Evolutionary conservation across 495 filamentous ascomycete species (phyloP).

Genomic region (Margaritispora aquatica): DNA sequence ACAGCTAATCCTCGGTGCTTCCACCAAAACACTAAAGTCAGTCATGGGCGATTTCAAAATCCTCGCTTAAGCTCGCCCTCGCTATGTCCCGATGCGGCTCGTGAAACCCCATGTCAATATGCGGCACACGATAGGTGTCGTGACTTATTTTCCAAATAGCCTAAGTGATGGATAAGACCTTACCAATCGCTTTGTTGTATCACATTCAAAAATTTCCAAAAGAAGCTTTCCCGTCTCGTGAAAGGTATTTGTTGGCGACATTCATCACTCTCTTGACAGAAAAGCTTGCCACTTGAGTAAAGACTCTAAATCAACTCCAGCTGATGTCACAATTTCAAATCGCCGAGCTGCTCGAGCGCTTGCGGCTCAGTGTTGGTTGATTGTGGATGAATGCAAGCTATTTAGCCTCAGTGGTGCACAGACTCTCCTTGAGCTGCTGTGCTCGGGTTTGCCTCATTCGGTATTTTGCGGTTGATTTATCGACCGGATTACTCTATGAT

Average conservation of each 20-base stretch:
- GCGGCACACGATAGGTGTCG: background rate
- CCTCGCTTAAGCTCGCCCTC: background rate
- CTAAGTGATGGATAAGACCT: background rate
- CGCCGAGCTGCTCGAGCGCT: background rate
- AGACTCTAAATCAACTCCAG: background rate
- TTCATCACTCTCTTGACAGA: no score
- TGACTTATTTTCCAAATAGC: background rate
- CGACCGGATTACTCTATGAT: no score
- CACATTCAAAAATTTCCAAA: background rate
- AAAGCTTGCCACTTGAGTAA: no score
- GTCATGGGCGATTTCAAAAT: background rate
- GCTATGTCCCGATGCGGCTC: background rate
- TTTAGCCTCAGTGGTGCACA: background rate
- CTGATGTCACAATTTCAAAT: background rate
- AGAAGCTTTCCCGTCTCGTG: background rate
- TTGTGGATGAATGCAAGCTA: background rate
- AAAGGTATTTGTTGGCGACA: no score
- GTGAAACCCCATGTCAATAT: background rate
- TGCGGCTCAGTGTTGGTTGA: background rate
- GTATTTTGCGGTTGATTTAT: background rate
- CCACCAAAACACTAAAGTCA: background rate
- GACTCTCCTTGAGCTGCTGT: background rate
- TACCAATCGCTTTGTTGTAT: background rate
- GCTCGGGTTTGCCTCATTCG: background rate
- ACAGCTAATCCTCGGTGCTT: background rate